Base-by-base conservation (phyloP, 2,329 filamentous ascomycete genomes). In the Aspergillus pseudoviridinutans region DNA sequence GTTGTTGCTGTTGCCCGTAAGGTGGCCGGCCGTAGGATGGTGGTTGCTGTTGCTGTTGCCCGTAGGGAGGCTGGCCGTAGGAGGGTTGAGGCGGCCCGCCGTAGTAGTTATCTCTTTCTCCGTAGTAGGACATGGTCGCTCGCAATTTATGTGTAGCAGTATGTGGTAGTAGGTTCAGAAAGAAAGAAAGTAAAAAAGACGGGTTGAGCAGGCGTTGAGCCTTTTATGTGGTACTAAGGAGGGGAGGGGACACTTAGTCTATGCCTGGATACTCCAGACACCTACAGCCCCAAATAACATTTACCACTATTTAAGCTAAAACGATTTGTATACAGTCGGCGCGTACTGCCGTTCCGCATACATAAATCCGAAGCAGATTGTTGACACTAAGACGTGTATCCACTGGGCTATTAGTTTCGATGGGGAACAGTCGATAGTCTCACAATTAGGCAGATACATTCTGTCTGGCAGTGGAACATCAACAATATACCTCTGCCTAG, bases 391-490 rank as follows among this genome's bases (percentile, higher is more conserved):
- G 32, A 55, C 53, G 42, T 35, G 52, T 54, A 58, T 56, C 62
- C 63, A 64, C 63, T 38, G 42, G 32, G 54, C 58, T 54, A 59
- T 63, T 58, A 58, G 61, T 49, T 57, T 44, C 49, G 52, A 59
- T 56, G 57, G 55, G 38, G 53, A 49, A 59, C 25, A 50, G 50
- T 57, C 58, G 61, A 62, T 62, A 64, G 60, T 60, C 27, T 17
- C 49, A 27, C 51, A 47, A 54, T 57, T 59, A 66, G 64, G 62
- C 64, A 66, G 64, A 61, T 57, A 58, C 61, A 61, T 61, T 51
- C 41, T 52, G 17, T 42, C 29, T 9, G 47, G 47, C n/a, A 27
- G 27, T 47, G 44, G 22, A 27, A 47, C 22, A 22, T 44, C 41
- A n/a, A 42, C 41, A 42, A 44, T 35, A 35, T 44, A 42, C 38